Evolutionary conservation across 495 filamentous ascomycete species (phyloP), one percentile per base, ranked within the genome.

Genomic region (Daldinia caldariorum): DNA sequence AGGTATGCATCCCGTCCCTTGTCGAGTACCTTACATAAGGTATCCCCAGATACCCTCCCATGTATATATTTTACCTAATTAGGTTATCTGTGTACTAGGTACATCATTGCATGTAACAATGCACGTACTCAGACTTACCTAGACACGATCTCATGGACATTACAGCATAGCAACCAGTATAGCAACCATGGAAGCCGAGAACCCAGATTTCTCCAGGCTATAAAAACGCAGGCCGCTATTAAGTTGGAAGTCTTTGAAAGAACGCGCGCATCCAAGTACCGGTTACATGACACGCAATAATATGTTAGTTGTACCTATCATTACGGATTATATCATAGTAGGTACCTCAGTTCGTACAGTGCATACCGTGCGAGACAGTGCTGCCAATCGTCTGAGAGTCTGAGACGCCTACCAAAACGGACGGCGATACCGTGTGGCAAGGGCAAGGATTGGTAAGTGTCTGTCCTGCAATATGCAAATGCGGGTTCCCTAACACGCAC

Each of bases 391-490:
- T 66, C 41, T 49, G 58, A 62, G 61, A 60, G 63, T 59, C 54
- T 57, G 43, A 43, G n/a, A n/a, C n/a, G n/a, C n/a, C n/a, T n/a
- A 47, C 16, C 43, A 47, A 47, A 47, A 47, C 43, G 22, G 32
- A 60, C 39, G 56, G 63, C 38, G 29, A 71, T 34, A 54, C 56
- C 37, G 56, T 65, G 10, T 39, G 64, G 64, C 60, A 72, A 65
- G 69, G 55, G 60, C 60, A 64, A 61, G 64, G 64, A 3, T 49
- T 43, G 65, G 56, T 65, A 72, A 65, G 47, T 65, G 60, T 56
- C 18, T 61, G 54, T 68, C 69, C 69, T 65, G 69, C 69, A 72
- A 72, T 70, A 64, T 68, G 69, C 50, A 68, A 38, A 67, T 72
- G 64, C 69, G 37, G 56, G 59, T 50, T 64, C 49, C 69, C 60